Base-by-base conservation (phyloP, 305 asterid genomes). In the Solanum hybrid region DNA sequence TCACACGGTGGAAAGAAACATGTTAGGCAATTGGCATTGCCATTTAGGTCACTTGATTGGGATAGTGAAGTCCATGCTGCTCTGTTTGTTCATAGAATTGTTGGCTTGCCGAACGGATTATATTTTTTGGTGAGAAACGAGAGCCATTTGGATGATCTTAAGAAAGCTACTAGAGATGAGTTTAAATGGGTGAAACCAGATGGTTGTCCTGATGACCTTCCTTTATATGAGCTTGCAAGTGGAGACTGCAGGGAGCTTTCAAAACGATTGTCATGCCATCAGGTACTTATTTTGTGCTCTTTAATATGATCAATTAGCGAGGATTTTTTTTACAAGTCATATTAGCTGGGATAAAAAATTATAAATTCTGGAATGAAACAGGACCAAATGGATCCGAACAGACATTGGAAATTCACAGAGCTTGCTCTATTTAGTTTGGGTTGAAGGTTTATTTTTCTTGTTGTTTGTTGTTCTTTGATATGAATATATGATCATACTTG, bases 201-300 rank as follows among this genome's bases (percentile, higher is more conserved):
- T 77, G 98, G 97, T 26, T 97, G 99, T 91, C 99, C 98, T 2
- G 89, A 92, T n/a, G 95, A 94, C 91, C 97, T 97, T 94, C 97
- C 97, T 86, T 88, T 96, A 17, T 97, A 93, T 92, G 98, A 95
- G 90, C 97, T 97, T 17, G 90, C 93, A 24, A 93, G 85, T 72
- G 96, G 98, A 3, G 95, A 94, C 90, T 92, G 90, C 85, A 88
- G 38, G 87, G 96, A 93, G 89, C 93, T 96, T 91, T 93, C 99
- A 1, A 94, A 95, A 90, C 92, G 93, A 92, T 94, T 97, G 31
- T 97, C 98, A 7, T 97, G 99, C 93, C 95, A 90, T 91, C 99
- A 97, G 97, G 99, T 94, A 90, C 51, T 0, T 89, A 80, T 27
- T 51, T 38, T 84, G 8, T 0, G 4, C 0, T 51, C 42, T 51